These are phyloP conservation scores for Canariomyces notabilis DNA, from an alignment of 2,329 filamentous ascomycete genomes.

Conservation along the genomic window DNA sequence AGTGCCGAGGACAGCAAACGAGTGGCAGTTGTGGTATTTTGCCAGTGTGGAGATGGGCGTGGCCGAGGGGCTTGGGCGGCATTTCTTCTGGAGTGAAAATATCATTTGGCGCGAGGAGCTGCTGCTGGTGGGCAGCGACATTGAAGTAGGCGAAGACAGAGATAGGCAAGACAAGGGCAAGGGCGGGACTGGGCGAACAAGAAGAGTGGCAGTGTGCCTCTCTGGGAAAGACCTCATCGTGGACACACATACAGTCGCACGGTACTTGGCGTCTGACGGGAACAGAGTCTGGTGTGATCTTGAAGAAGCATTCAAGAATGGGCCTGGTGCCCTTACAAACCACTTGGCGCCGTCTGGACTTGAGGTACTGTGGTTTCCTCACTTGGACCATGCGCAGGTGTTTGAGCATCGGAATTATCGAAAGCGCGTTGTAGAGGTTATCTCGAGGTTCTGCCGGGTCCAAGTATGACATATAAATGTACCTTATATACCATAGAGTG, in stretches of 20 bases:
- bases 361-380: constrained; percentile 56
- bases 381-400: constrained; percentile 60
- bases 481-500: not conserved
- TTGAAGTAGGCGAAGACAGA: not conserved
- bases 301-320: constrained; percentile 28
- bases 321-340: constrained; percentile 7
- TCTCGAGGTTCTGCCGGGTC: constrained; percentile 23
- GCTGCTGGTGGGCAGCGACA: not conserved
- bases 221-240: constrained; percentile 61
- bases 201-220: constrained; percentile 52
- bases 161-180: not conserved
- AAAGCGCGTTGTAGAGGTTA: constrained; percentile 14
- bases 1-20: constrained; percentile 52
- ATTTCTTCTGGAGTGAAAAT: constrained; percentile 69
- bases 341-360: constrained; percentile 36
- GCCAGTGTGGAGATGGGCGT: constrained; percentile 63
- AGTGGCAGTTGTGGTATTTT: constrained; percentile 67
- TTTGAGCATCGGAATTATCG: constrained; percentile 39
- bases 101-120: constrained; percentile 66
- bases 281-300: constrained; percentile 19
- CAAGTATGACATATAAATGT: not conserved
- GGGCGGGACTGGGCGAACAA: constrained; percentile 18
- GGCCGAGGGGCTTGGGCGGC: constrained; percentile 56
- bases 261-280: constrained; percentile 46
- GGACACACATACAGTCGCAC: constrained; percentile 51